Evolutionary conservation across 2,329 filamentous ascomycete genomes (phyloP).

Genomic region (Lecanosticta acicola): DNA sequence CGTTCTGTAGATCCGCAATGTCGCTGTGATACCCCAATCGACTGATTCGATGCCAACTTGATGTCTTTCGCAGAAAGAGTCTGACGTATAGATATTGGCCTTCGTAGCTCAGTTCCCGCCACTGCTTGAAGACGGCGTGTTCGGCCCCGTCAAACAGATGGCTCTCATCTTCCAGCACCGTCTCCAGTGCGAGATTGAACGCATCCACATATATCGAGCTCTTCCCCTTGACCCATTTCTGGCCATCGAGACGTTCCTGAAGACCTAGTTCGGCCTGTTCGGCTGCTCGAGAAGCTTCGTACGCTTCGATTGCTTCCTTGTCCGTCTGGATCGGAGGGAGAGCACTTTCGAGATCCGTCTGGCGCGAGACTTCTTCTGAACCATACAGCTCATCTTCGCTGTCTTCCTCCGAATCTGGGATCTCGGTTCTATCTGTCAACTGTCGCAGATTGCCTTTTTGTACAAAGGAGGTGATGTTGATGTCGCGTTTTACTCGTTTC

Average conservation of each 20-base stretch:
- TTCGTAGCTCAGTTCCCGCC: conserved; percentile 71
- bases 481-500: conserved; percentile 38
- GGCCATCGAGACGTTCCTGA: conserved; percentile 50
- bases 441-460: conserved; percentile 19
- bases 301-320: conserved; percentile 69
- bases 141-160: conserved; percentile 83
- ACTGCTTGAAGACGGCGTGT: conserved; percentile 67
- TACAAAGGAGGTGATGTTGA: conserved; percentile 16
- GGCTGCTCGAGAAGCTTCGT: conserved; percentile 63
- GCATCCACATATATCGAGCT: conserved; percentile 96
- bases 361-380: conserved; percentile 32
- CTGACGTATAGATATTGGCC: conserved; percentile 92
- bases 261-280: conserved; percentile 39
- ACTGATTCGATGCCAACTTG: conserved; percentile 79
- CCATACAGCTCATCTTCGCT: conserved; percentile 27
- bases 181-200: conserved; percentile 87
- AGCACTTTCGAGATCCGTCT: conserved; percentile 66
- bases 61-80: conserved; percentile 85
- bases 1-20: conserved; percentile 65
- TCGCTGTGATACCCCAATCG: conserved; percentile 76
- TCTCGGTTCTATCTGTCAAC: conserved; percentile 14
- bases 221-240: conserved; percentile 66
- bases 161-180: conserved; percentile 79
- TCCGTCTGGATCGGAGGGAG: conserved; percentile 63
- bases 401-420: conserved; percentile 31